A percentile compares a stretch with the other conserved stretches of the same genome.
Conservation (phyloP, 257 asterid genomes). For the Ilex aquifolium region DNA sequence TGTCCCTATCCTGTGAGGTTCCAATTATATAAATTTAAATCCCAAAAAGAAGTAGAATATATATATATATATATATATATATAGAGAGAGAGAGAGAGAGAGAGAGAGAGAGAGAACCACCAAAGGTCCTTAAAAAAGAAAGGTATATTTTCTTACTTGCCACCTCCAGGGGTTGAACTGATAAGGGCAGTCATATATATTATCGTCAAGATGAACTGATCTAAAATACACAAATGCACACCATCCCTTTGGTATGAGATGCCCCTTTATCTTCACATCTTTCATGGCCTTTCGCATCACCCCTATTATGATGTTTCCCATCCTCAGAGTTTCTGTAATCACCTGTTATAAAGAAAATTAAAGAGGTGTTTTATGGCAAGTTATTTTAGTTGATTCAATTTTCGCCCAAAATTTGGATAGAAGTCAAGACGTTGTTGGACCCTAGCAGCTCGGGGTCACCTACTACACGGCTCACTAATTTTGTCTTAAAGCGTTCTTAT, state of each 20-base stretch:
- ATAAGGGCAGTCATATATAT: conserved; percentile 53
- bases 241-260: conserved; percentile 80
- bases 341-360: conserved; percentile 37
- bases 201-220: conserved; percentile 76
- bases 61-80: no score
- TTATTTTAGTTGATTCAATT: no score
- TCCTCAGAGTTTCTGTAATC: conserved; percentile 76
- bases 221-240: conserved; percentile 75
- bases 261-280: conserved; percentile 80
- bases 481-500: no score
- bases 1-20: conserved; percentile 40
- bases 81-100: no score
- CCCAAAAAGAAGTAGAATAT: background rate
- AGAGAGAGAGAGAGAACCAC: accelerated
- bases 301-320: conserved; percentile 84
- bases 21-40: background rate
- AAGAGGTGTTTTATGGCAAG: no score
- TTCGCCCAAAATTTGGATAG: no score
- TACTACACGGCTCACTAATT: no score
- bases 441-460: no score
- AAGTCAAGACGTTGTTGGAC: no score
- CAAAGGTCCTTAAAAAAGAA: background rate
- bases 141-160: conserved; percentile 56
- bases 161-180: conserved; percentile 91
- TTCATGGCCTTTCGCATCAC: conserved; percentile 83